Conservation (phyloP, 257 asterid species). For the Lycium barbarum region DNA sequence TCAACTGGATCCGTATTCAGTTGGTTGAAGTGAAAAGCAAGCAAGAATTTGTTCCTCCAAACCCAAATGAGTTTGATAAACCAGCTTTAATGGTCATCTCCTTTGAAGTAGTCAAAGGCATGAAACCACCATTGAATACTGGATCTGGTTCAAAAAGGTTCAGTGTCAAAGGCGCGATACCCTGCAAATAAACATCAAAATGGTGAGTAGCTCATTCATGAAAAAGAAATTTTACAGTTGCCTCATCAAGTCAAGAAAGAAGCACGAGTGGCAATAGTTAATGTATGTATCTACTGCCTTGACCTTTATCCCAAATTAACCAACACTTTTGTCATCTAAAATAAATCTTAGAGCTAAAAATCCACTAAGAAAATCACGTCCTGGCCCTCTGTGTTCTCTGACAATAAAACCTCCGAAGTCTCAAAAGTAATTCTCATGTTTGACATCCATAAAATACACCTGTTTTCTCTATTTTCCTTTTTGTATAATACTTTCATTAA, state of each 20-base stretch:
- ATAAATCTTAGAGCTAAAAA: not conserved
- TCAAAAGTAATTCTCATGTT: not conserved
- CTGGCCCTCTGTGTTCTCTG: not conserved
- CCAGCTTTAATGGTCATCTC: constrained; percentile 74
- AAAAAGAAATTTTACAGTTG: not conserved
- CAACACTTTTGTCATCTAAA: not conserved
- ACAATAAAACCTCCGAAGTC: not conserved
- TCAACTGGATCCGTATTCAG: constrained; percentile 31
- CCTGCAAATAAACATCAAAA: constrained; percentile 54
- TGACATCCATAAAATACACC: not conserved
- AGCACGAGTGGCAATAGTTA: not conserved
- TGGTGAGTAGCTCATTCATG: not conserved
- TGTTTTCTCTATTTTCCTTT: not conserved
- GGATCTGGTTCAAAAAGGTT: constrained; percentile 81
- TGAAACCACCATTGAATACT: constrained; percentile 61
- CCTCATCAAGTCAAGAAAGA: not conserved
- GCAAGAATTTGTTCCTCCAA: constrained; percentile 93
- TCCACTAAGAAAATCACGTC: not conserved
- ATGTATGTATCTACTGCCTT: not conserved
- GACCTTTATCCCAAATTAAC: not conserved
- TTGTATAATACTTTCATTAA: not conserved
- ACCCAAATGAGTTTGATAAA: constrained; percentile 94
- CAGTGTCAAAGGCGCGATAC: constrained; percentile 78
- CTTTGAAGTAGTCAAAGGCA: constrained; percentile 79
- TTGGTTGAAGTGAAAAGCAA: constrained; percentile 70